phyloP scores from a whole-genome alignment of 257 asterid species.

The Nyctanthes arbortristis region DNA sequence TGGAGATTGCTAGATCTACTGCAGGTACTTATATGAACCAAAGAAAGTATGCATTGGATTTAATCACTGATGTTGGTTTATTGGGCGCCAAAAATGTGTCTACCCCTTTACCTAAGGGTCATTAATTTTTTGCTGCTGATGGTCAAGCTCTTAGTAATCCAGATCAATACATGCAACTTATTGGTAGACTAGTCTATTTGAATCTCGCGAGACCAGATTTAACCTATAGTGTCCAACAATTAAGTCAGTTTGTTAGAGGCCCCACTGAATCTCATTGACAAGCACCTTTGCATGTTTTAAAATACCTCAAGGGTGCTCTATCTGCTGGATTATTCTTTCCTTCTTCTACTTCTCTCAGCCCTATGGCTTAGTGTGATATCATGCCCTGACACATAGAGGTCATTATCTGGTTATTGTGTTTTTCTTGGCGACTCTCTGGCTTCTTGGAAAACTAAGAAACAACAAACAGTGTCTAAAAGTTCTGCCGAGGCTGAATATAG shows the following conservation, averaged over 20 bases:
- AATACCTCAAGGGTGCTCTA: not conserved
- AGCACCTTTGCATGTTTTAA: not conserved
- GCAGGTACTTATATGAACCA: not conserved
- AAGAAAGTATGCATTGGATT: not conserved
- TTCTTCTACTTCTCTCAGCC: not conserved
- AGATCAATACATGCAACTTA: not conserved
- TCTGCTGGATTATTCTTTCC: not conserved
- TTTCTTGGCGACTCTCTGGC: not conserved
- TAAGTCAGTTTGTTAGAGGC: not conserved
- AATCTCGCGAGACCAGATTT: not conserved
- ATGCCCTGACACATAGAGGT: not conserved
- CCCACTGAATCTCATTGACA: not conserved
- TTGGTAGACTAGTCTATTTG: not conserved
- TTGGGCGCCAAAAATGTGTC: not conserved
- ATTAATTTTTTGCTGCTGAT: not conserved
- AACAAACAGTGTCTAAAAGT: not conserved
- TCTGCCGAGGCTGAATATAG: conserved; percentile 13
- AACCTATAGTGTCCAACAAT: not conserved
- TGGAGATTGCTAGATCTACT: not conserved
- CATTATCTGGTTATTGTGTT: not conserved
- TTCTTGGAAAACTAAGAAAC: conserved; percentile 11
- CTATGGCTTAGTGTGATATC: not conserved
- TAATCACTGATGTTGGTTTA: not conserved
- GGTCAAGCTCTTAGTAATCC: not conserved
- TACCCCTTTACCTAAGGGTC: not conserved